Evolutionary conservation across 2,329 filamentous ascomycete species (phyloP), one percentile per base, ranked within the genome.

Genomic region (Gnomoniopsis sp.): DNA sequence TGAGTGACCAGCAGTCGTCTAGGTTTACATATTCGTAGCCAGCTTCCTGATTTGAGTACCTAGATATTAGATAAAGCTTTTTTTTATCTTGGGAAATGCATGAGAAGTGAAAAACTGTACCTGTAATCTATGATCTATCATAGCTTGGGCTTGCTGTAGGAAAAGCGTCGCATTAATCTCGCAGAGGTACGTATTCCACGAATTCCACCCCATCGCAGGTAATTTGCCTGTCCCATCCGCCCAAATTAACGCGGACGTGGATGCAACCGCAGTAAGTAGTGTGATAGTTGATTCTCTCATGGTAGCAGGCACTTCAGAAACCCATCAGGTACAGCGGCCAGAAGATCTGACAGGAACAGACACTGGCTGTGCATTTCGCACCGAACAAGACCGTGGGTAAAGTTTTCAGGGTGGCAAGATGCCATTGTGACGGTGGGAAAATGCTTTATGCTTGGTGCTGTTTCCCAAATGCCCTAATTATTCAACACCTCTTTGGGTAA

Each of bases 1-100:
- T 51, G 38, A 57, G n/a, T 11, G 54, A 57, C 54, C 54, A 57
- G 54, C 54, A 57, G 17, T 57, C 54, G 21, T 57, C 54, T 19
- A 57, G 23, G 49, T 58, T 58, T 12, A 58, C 49, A 17, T 58
- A 58, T 15, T 52, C 23, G 33, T 58, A 58, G 21, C 55, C 55
- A 17, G 33, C 8, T 8, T 52, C 53, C 53, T 55, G 17, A 23
- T 11, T 12, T 23, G 21, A 22, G 8, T n/a, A n/a, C n/a, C n/a
- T n/a, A n/a, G n/a, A n/a, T 15, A 19, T 47, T 47, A 47, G 44
- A 21, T 21, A 47, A 36, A 10, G 33, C n/a, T n/a, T 14, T 15
- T 14, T 14, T n/a, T 3, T 6, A n/a, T 19, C 38, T 43, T 43
- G 11, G 1, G 41, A 41, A 4, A 21, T n/a, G 19, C 17, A 6